Base-by-base conservation (phyloP, 768 basidiomycete species). In the Auriscalpium vulgare region DNA sequence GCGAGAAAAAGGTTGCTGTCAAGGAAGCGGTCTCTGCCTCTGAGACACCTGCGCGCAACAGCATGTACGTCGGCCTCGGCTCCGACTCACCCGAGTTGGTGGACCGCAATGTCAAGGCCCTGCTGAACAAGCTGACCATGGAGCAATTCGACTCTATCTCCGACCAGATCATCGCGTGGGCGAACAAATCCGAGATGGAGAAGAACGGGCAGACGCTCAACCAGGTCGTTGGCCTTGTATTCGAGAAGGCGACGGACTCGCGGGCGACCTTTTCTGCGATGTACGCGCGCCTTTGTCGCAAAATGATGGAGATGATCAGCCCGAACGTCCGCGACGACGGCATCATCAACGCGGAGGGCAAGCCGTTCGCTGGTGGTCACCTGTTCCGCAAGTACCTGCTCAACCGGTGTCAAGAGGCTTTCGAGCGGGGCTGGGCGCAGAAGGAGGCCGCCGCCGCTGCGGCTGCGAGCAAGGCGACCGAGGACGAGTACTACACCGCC, bases 201-300 rank as follows among this genome's bases (percentile, higher is more conserved):
- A 89, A 84, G 67, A 92, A 97, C 66, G 93, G 94, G 2, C 83
- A 88, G 61, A 95, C 94, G 4, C 83, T 97, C 58, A 95, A 95
- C 63, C 91, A 94, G 64, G 95, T 98, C 68, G 97, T 97, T 71
- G 84, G 87, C 56, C 85, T 97, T 52, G 90, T 97, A 35, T 97
- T 97, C 70, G 95, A 97, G 71, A 97, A 95, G 78, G 95, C 94
- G 9, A 97, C 91, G 8, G 94, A 97, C 69, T 95, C 97, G 23
- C 3, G 3, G 69, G 91, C 91, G 44, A 83, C 85, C 9, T 95
- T 91, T 88, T 95, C 91, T 2, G 88, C 91, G 75, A 97, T 97
- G 92, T 97, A 99, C 69, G 95, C 95, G 35, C 85, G 89, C 37
- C 76, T 99, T 40, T 97, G 95, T 68, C 78, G 91, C 62, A 91